phyloP scores from a whole-genome alignment of 192 early-diverging fungal species.

The Coemansia sp. region DNA sequence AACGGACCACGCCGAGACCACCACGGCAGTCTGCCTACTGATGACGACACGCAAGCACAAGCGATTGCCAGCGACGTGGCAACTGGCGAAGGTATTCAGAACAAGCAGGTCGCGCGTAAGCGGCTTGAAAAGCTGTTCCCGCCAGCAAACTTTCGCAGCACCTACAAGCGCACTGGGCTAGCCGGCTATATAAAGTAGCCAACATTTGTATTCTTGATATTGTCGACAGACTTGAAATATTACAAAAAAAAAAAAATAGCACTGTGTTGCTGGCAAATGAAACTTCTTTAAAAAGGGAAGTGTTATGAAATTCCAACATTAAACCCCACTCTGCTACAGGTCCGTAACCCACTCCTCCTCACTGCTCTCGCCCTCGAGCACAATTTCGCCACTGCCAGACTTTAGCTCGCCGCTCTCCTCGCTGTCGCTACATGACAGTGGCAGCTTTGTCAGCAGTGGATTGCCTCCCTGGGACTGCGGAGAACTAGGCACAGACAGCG shows the following conservation, averaged over 20 bases:
- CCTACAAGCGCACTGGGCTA: slow-evolving; percentile 47
- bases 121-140: slow-evolving; percentile 41
- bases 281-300: too few relatives aligned
- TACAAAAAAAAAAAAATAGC: background rate
- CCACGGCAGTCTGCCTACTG: background rate
- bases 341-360: slow-evolving; percentile 53
- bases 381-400: slow-evolving; percentile 24
- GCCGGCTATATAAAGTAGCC: slow-evolving; percentile 28
- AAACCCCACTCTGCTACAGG: slow-evolving; percentile 11
- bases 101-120: slow-evolving; percentile 28
- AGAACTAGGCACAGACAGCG: background rate
- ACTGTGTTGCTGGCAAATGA: too few relatives aligned
- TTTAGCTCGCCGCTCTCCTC: slow-evolving; percentile 11
- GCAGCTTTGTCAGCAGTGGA: slow-evolving; percentile 12
- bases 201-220: background rate
- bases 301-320: too few relatives aligned
- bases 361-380: slow-evolving; percentile 29
- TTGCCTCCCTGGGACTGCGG: background rate
- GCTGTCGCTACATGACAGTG: slow-evolving; percentile 15
- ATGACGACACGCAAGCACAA: background rate
- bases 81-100: background rate
- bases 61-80: background rate
- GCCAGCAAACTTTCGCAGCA: slow-evolving; percentile 45
- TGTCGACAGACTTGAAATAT: background rate
- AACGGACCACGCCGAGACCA: slow-evolving; percentile 29